Conservation (phyloP, 2,329 filamentous ascomycete genomes). For the Neofusicoccum sp. region DNA sequence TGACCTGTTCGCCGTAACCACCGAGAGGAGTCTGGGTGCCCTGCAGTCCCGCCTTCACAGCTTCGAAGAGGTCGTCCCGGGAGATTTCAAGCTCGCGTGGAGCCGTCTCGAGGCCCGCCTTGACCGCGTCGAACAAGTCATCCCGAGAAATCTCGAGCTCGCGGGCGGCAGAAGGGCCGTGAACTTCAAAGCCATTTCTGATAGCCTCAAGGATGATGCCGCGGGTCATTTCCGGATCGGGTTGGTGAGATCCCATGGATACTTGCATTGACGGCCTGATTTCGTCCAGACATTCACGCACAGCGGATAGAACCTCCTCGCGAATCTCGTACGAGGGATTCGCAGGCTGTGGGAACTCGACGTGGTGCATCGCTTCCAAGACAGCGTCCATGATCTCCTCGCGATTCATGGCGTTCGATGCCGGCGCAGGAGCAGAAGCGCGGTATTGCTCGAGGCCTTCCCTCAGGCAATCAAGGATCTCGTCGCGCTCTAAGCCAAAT, state of each 20-base stretch:
- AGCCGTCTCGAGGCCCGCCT: slow-evolving; percentile 30
- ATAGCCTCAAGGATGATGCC: slow-evolving; percentile 59
- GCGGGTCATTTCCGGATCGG: slow-evolving; percentile 49
- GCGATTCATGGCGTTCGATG: slow-evolving; percentile 63
- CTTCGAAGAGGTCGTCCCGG: slow-evolving; percentile 52
- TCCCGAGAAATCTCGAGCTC: slow-evolving; percentile 50
- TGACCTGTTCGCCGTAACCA: slow-evolving; percentile 57
- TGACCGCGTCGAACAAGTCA: slow-evolving; percentile 55
- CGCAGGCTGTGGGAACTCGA: slow-evolving; percentile 70
- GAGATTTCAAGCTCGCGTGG: slow-evolving; percentile 45
- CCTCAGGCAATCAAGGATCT: slow-evolving; percentile 81
- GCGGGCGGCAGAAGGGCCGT: slow-evolving; percentile 38
- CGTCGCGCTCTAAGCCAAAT: slow-evolving; percentile 84
- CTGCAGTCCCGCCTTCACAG: slow-evolving; percentile 56
- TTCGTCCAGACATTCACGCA: slow-evolving; percentile 82
- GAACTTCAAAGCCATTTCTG: slow-evolving; percentile 55
- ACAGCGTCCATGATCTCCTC: slow-evolving; percentile 85
- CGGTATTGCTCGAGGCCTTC: slow-evolving; percentile 80
- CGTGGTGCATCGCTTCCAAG: slow-evolving; percentile 80
- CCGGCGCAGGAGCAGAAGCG: slow-evolving; percentile 38
- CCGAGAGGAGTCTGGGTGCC: slow-evolving; percentile 43
- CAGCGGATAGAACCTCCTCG: slow-evolving; percentile 79
- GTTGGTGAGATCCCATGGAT: slow-evolving; percentile 38
- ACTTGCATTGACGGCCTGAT: slow-evolving; percentile 56
- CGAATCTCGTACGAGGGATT: slow-evolving; percentile 68